Base-by-base conservation (phyloP, 306 rosid genomes). In the Senna siamea region DNA sequence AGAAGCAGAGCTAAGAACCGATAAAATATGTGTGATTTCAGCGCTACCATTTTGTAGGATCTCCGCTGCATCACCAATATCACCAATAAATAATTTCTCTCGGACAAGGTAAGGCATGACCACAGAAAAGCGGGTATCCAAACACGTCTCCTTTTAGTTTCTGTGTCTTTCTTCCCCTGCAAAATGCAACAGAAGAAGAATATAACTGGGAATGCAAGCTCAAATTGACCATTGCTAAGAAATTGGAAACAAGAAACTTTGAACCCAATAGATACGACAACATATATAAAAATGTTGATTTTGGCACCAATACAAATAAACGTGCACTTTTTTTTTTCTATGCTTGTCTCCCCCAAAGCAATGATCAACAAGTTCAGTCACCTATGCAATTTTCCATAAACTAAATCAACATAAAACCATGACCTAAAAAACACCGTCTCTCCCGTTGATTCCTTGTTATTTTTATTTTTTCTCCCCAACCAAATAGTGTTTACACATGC, bases 51-150 rank as follows among this genome's bases (percentile, higher is more conserved):
- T 86, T 80, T 85, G 85, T 60, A 92, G 95, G 67, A 89, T 50
- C 60, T 83, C 90, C 0, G 92, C 96, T 0, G 97, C 99, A 71
- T 87, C 93, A 37, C 88, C 40, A 69, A 94, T 92, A 88, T 89
- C 76, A 26, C 98, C 89, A 66, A 94, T 92, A 73, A 86, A 88
- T 4, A 94, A 90, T 70, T 84, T 91, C 69, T 89, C 93, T 0
- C 98, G 92, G 6, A 94, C 97, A 0, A 63, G 82, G 85, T 89
- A 80, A 55, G 97, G 97, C 98, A 94, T 94, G 74, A 50, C 78
- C 57, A 53, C 71, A 18, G 38, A 34, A 53, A 7, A 40, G 38
- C 23, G 4, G 47, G 19, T 66, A 8, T 28, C 64, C 26, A 44
- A 43, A 26, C 19, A 37, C 40, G 38, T 43, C 70, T 13, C 37